Conservation (phyloP, 2,329 filamentous ascomycete genomes). For the Tothia fuscella region DNA sequence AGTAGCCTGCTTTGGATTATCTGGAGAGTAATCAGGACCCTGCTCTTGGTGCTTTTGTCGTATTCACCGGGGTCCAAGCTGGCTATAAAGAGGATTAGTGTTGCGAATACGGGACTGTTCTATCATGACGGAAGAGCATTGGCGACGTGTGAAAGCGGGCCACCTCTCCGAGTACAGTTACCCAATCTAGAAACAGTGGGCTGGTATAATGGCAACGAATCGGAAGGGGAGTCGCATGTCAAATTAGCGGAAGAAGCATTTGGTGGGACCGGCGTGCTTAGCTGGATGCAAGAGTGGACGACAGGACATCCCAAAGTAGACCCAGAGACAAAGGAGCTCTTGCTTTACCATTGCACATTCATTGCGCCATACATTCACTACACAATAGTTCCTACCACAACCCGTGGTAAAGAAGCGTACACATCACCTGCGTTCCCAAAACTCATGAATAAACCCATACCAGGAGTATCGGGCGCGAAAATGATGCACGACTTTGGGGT, state of each 20-base stretch:
- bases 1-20: conserved; percentile 40
- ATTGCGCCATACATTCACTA: conserved; percentile 55
- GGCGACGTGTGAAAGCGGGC: conserved; percentile 60
- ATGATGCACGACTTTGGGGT: conserved; percentile 72
- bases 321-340: conserved; percentile 49
- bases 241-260: conserved; percentile 27
- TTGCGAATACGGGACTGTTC: conserved; percentile 54
- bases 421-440: conserved; percentile 10
- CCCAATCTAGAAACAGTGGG: conserved; percentile 56
- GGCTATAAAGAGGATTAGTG: conserved; percentile 54
- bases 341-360: conserved; percentile 57
- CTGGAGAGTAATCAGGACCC: conserved; percentile 42
- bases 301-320: conserved; percentile 60
- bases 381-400: conserved; percentile 39
- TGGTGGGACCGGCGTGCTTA: conserved; percentile 43
- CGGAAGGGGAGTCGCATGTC: conserved; percentile 39
- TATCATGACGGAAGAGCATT: conserved; percentile 58
- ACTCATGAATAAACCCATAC: conserved; percentile 43
- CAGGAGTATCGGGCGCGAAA: conserved; percentile 50
- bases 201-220: conserved; percentile 52
- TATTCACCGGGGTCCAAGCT: conserved; percentile 44
- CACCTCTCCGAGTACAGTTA: conserved; percentile 52
- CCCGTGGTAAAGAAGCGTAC: conserved; percentile 12
- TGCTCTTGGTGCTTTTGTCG: conserved; percentile 46
- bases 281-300: conserved; percentile 59